Base-by-base conservation (phyloP, 495 filamentous ascomycete species). In the Filosporella fistucella region DNA sequence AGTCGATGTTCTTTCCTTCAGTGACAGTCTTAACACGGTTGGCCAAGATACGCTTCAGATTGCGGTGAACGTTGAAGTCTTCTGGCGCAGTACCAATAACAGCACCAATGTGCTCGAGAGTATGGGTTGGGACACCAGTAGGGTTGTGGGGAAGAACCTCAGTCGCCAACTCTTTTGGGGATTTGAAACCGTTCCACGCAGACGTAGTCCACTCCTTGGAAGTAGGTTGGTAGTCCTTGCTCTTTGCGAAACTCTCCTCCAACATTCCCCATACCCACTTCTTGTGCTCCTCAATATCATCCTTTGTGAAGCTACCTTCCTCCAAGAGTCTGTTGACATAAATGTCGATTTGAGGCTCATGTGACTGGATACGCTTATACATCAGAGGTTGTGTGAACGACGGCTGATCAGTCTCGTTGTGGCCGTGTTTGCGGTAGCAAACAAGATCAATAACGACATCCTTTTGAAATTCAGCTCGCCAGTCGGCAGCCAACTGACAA, bases 231-330 rank as follows among this genome's bases (percentile, higher is more conserved):
- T 98, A 98, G 61, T 98, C 91, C 70, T 89, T 96, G 69, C 89
- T 94, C 63, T 91, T 86, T 53, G 89, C 77, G 67, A 97, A 98
- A 72, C 89, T 95, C 63, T 95, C 90, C 60, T 91, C 89, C 35
- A 98, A 72, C 91, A 97, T 97, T 53, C 88, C 88, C 93, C 94
- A 98, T 41, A 97, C 94, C 93, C 93, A 98, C 68, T 94, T 87
- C 74, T 93, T 95, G 77, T 98, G 93, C 75, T 98, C 93, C 50
- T 98, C 91, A 48, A 98, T 88, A 60, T 98, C 93, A 57, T 91
- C 91, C 71, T 95, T 89, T 48, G 90, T 96, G 74, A 98, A 97
- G 44, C 87, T 90, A 51, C 87, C 84, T 62, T 95, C 90, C 52
- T 86, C 74, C 24, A 96, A 72, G 29, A 98, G 86, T 74, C 89